Evolutionary conservation across 768 basidiomycete species (phyloP).

Genomic region (Kwoniella shandongensis): DNA sequence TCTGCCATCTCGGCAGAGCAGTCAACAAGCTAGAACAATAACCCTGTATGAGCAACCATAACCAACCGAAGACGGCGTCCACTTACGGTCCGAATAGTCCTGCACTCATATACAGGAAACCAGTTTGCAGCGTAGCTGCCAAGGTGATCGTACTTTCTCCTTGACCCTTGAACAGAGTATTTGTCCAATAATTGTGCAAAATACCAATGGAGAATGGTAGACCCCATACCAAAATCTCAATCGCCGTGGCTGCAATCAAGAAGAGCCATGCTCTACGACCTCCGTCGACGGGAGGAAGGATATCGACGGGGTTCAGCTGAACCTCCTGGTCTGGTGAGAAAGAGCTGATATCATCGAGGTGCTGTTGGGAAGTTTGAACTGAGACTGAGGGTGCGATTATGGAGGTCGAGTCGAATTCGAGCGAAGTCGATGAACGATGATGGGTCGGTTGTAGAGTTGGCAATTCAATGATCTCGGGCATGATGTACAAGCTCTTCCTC

Average conservation of each 20-base stretch:
- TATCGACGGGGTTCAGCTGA: constrained; percentile 5
- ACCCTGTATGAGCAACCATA: not conserved
- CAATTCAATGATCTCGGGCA: no score
- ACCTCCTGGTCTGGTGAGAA: not conserved
- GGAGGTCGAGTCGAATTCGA: no score
- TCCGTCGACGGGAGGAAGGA: constrained; percentile 26
- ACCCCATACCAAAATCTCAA: constrained; percentile 45
- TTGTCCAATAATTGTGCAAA: constrained; percentile 46
- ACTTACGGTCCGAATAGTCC: constrained; percentile 45
- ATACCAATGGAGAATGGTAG: constrained; percentile 49
- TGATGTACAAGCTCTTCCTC: no score
- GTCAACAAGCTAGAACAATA: constrained; percentile 22
- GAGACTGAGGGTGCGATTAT: no score
- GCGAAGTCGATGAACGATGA: no score
- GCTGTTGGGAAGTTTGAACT: no score
- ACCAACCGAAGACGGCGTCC: not conserved
- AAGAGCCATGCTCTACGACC: constrained; percentile 45
- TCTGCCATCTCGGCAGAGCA: constrained; percentile 27
- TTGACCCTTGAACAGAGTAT: constrained; percentile 31
- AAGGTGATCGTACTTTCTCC: constrained; percentile 35
- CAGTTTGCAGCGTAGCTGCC: constrained; percentile 47
- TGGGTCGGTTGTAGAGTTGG: no score
- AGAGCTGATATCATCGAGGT: no score
- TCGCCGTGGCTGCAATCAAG: constrained; percentile 38
- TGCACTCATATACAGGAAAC: constrained; percentile 38